Base-by-base conservation (phyloP, 2,329 filamentous ascomycete species). In the Trichoderma oligosporum region DNA sequence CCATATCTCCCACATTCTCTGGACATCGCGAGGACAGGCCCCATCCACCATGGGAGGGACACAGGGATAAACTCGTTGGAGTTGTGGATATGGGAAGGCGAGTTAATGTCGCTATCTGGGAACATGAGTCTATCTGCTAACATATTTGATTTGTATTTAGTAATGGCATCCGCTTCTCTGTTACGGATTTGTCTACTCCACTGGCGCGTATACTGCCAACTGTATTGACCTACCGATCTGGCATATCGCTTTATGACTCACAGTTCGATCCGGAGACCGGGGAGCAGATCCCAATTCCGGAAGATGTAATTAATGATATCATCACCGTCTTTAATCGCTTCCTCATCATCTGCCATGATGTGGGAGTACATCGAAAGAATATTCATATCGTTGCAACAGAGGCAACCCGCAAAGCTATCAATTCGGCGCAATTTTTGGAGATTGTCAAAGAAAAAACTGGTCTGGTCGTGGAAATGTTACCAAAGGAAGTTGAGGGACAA, bases 151-250 rank as follows among this genome's bases (percentile, higher is more conserved):
- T 35, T 22, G 9, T 9, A 7, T 22, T 1, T 25, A 82, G 85
- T 71, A 89, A 89, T 72, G 86, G 86, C 59, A 87, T 89, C 60
- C 84, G 86, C 35, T 87, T 88, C 72, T 88, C 85, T 8, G 85
- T 89, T 58, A 67, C 68, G 18, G 68, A 70, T 47, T 59, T 70
- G 20, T 68, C 68, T 12, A 53, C 81, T 8, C 75, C 77, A 4
- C 82, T 81, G 18, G 77, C 83, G 8, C 82, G 86, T 25, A 81
- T 84, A 47, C 74, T 89, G 56, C 86, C 86, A 2, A 72, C 71
- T 7, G 63, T 74, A 27, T 57, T 69, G 33, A 59, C 67, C 7
- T 70, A 70, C 27, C 67, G 68, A 14, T 67, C 66, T 4, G 64
- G 64, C 9, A 70, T 70, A 49, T 70, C 68, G 6, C 59, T 70